These are phyloP conservation scores for Mycena metata DNA, from an alignment of 768 basidiomycete species.

Conservation along the genomic window DNA sequence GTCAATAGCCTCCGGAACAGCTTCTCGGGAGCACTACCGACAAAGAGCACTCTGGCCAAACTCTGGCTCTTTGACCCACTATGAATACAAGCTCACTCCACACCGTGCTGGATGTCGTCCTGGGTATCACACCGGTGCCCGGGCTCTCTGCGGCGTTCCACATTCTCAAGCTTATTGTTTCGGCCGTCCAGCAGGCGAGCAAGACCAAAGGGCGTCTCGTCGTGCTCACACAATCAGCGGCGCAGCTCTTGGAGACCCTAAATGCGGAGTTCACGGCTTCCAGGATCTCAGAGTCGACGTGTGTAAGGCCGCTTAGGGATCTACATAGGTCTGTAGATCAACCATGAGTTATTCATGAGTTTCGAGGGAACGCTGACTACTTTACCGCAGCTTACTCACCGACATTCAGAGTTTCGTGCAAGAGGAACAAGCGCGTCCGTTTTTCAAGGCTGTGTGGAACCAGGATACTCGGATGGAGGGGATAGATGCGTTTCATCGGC, in stretches of 20 bases:
- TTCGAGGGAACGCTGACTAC: background rate
- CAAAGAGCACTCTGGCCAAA: no score
- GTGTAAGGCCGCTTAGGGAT: background rate
- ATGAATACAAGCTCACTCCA: background rate
- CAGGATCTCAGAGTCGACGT: background rate
- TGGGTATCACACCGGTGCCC: constrained; percentile 14
- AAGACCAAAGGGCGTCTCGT: constrained; percentile 3
- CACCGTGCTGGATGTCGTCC: constrained; percentile 8
- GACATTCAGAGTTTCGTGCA: constrained; percentile 16
- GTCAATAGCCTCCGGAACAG: no score
- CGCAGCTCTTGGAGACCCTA: constrained; percentile 4
- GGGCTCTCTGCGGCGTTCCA: constrained; percentile 19
- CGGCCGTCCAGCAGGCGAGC: background rate
- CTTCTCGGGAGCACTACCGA: no score
- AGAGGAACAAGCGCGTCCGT: constrained; percentile 2
- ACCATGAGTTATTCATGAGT: background rate
- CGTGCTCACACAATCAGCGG: background rate
- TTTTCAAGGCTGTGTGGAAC: constrained; percentile 13
- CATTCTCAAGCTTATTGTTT: constrained; percentile 12
- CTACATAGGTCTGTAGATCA: background rate
- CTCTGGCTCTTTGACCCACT: no score
- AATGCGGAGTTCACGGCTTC: constrained; percentile 3
- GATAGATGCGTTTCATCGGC: constrained; percentile 21
- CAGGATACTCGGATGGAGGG: background rate
- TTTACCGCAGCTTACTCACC: constrained; percentile 11